Evolutionary conservation across 169 alveolate genomes (phyloP), one percentile per base, ranked within the genome.

Genomic region (Plasmodium vinckei): DNA sequence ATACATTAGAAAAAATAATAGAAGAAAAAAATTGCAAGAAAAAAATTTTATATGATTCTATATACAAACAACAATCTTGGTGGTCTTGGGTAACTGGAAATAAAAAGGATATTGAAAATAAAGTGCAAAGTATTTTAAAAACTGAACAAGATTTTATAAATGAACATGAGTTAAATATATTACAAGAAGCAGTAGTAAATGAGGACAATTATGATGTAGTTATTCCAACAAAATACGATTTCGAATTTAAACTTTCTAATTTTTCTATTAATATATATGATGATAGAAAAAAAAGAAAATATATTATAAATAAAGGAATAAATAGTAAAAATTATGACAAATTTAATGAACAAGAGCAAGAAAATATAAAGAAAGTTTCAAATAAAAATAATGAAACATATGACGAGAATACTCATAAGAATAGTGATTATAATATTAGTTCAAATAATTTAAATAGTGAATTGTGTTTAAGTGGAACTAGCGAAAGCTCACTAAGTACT

Each of bases 31-130:
- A 92, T 54, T 65, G 73, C 69, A 92, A 92, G 72, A 87, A 88
- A 67, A 90, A 92, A 88, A 88, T 70, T 51, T 77, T 75, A 42
- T 88, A 79, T 68, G 93, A 88, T 33, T 90, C 93, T 9, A 82
- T 82, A 59, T 92, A 72, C 63, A 82, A 88, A 79, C 93, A 86
- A 49, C 94, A 63, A 82, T 87, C 92, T 42, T 92, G 95, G 95
- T 92, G 95, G 95, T 72, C 91, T 42, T 92, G 95, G 95, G 94
- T 86, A 6, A 92, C 93, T 0, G 92, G 94, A 19, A 71, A 88
- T 86, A 86, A 86, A 63, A 86, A 86, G 64, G 91, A 86, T 47
- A 86, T 86, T 21, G 91, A 86, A 49, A 86, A 86, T 59, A 86
- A 86, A 59, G 91, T 86, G 15, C 91, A 86, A 44, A 69, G 60